Evolutionary conservation across 352 stramenopile genomes (phyloP).

Genomic region (Phytophthora fragariaefolia): DNA sequence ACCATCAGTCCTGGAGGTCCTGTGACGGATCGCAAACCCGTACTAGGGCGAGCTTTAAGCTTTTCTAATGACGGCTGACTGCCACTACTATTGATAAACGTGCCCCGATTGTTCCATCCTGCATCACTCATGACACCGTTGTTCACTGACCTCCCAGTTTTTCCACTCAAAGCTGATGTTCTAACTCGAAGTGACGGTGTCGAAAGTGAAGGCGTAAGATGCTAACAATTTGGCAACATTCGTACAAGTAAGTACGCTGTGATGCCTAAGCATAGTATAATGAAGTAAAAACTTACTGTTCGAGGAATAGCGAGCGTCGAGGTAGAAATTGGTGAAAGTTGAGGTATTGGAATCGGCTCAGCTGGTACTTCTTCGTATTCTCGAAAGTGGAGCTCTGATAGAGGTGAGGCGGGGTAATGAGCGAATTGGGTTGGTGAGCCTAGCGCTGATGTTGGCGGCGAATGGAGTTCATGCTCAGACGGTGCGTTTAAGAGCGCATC

Average conservation of each 20-base stretch:
- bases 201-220: constrained; percentile 46
- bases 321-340: constrained; percentile 42
- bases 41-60: constrained; percentile 22
- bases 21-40: constrained; percentile 20
- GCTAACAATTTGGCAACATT: constrained; percentile 24
- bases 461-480: constrained; percentile 16
- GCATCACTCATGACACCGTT: not conserved
- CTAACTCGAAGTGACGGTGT: constrained; percentile 51
- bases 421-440: constrained; percentile 25
- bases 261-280: too few species aligned
- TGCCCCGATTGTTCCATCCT: constrained; percentile 7
- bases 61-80: not conserved
- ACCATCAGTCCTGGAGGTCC: constrained; percentile 1
- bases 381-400: constrained; percentile 30
- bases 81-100: constrained; percentile 11
- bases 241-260: not conserved
- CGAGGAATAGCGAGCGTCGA: constrained; percentile 48
- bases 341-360: constrained; percentile 44
- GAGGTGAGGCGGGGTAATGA: constrained; percentile 9
- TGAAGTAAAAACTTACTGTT: constrained; percentile 32
- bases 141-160: constrained; percentile 5
- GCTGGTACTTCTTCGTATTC: constrained; percentile 51
- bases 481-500: constrained; percentile 51
- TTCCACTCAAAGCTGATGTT: constrained; percentile 15
- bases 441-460: constrained; percentile 16